A percentile compares a stretch with the other conserved stretches of the same genome.
Conservation (phyloP, 2,329 filamentous ascomycete genomes). For the Alternaria dauci region DNA sequence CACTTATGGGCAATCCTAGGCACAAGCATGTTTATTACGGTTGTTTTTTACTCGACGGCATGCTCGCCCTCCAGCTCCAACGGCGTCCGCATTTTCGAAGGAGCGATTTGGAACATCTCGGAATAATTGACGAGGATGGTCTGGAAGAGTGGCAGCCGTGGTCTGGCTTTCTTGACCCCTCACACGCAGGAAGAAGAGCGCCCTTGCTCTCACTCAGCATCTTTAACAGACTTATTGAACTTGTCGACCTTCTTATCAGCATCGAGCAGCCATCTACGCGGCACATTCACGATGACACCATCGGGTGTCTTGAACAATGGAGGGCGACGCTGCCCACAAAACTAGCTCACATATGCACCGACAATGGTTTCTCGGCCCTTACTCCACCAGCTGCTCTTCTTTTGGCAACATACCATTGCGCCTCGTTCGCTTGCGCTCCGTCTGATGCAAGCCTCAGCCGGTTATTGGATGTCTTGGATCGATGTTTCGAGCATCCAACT, state of each 20-base stretch:
- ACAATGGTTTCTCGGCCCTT: conserved; percentile 19
- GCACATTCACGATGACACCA: conserved; percentile 25
- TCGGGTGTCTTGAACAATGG: conserved; percentile 51
- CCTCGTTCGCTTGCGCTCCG: conserved; percentile 31
- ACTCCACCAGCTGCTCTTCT: conserved; percentile 42
- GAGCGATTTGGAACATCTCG: conserved; percentile 58
- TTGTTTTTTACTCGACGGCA: conserved; percentile 69
- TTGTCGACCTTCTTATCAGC: conserved; percentile 36
- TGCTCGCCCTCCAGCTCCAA: conserved; percentile 63
- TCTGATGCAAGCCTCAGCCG: conserved; percentile 29
- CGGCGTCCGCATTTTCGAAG: conserved; percentile 60
- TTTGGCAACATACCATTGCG: conserved; percentile 38
- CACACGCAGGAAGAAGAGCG: conserved; percentile 28
- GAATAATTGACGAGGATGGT: conserved; percentile 68
- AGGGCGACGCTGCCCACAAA: conserved; percentile 40
- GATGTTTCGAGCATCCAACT: conserved; percentile 29
- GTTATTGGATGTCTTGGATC: conserved; percentile 37
- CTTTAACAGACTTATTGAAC: conserved; percentile 59
- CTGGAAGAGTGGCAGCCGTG: conserved; percentile 79
- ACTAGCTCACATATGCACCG: conserved; percentile 31
- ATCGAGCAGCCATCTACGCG: conserved; percentile 5
- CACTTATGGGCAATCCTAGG: conserved; percentile 44
- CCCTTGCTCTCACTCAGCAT: conserved; percentile 59
- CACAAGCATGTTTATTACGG: conserved; percentile 60
- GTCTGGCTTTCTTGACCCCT: conserved; percentile 58